Conservation (phyloP, 2,329 filamentous ascomycete genomes). For the Phyllosticta paracitricarpa region DNA sequence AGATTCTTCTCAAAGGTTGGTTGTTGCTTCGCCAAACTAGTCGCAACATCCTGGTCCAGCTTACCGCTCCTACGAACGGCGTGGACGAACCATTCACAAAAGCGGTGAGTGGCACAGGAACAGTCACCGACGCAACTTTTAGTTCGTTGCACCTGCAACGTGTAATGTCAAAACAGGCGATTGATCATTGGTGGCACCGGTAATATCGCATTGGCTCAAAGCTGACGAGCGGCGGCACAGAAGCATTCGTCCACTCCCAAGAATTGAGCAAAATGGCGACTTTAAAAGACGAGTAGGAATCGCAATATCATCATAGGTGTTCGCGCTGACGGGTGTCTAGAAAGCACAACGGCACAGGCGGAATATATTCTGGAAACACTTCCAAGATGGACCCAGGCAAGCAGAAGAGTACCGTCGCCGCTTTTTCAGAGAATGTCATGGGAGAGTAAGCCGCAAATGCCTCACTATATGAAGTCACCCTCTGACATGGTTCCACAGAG, state of each 20-base stretch:
- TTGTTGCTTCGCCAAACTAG: not conserved
- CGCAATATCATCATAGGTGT: not conserved
- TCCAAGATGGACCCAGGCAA: not conserved
- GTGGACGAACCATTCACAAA: not conserved
- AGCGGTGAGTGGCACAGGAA: not conserved
- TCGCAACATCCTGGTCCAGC: not conserved
- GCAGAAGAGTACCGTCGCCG: not conserved
- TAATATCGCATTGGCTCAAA: not conserved
- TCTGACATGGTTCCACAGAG: slow-evolving; percentile 25
- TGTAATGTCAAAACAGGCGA: not conserved
- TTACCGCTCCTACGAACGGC: not conserved
- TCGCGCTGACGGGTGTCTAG: not conserved
- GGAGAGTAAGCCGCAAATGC: not conserved
- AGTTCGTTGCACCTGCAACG: not conserved
- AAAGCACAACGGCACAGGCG: not conserved
- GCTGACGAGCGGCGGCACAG: not conserved
- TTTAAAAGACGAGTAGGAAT: not conserved
- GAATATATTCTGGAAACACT: not conserved
- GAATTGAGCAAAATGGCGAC: not conserved
- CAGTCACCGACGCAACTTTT: not conserved
- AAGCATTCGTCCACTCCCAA: not conserved
- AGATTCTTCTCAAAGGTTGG: not conserved
- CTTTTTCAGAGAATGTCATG: not conserved
- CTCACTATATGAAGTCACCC: not conserved
- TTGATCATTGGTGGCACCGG: not conserved